Evolutionary conservation across 345 rosid genomes (phyloP).

Genomic region (Fremontodendron californicum): DNA sequence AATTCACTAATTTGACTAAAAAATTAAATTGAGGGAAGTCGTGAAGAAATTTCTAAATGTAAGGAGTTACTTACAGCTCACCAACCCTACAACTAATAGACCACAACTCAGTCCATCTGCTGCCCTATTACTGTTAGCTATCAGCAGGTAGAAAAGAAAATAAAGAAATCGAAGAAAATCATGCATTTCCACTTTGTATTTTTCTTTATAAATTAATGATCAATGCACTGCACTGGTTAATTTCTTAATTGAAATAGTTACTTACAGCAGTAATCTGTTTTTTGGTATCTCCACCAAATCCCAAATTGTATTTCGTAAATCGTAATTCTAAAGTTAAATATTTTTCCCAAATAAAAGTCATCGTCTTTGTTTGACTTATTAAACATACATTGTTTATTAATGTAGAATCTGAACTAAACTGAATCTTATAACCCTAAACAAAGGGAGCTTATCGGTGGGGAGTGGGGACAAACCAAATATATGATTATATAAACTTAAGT

Average conservation of each 20-base stretch:
- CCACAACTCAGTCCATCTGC: not conserved
- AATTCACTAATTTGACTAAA: not conserved
- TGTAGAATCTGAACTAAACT: not conserved
- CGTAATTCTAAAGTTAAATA: too few relatives aligned
- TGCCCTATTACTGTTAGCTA: not conserved
- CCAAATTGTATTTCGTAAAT: too few relatives aligned
- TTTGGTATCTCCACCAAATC: too few relatives aligned
- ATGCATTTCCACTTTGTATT: not conserved
- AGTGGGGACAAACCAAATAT: too few relatives aligned
- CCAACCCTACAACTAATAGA: not conserved
- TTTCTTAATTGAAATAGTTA: too few relatives aligned
- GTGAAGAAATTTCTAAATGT: not conserved
- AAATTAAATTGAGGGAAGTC: not conserved
- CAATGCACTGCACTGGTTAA: too few relatives aligned
- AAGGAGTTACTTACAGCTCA: not conserved
- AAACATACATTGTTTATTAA: not conserved
- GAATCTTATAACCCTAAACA: not conserved
- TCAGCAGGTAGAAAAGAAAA: not conserved
- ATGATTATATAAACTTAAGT: too few relatives aligned
- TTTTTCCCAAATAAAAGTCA: too few relatives aligned
- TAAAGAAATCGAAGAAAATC: not conserved
- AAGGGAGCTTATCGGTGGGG: too few relatives aligned
- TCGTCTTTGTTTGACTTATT: constrained; percentile 1
- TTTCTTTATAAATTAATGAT: too few relatives aligned
- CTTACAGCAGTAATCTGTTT: too few relatives aligned